These are phyloP conservation scores for Metarhizium brunneum DNA, from an alignment of 2,329 filamentous ascomycete species.

Conservation along the genomic window DNA sequence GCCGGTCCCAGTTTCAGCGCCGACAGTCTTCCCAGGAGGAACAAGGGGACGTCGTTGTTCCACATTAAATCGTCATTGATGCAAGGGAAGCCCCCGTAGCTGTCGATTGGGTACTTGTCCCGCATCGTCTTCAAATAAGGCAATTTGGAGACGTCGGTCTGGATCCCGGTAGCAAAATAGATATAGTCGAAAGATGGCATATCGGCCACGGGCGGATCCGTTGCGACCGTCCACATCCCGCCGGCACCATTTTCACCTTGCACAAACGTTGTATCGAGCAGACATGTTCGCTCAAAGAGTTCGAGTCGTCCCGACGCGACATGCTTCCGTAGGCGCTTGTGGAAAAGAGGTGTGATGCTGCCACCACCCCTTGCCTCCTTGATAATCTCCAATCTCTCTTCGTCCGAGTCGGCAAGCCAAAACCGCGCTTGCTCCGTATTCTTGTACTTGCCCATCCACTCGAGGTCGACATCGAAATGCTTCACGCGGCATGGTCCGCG, in stretches of 20 bases:
- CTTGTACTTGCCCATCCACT: constrained; percentile 76
- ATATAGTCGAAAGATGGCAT: constrained; percentile 57
- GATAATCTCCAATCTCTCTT: constrained; percentile 58
- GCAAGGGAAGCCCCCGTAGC: constrained; percentile 59
- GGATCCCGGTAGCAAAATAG: constrained; percentile 67
- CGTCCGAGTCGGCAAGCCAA: constrained; percentile 65
- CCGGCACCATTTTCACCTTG: constrained; percentile 19
- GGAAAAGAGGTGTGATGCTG: constrained; percentile 62
- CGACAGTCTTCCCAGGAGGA: constrained; percentile 60
- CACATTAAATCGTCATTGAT: constrained; percentile 71
- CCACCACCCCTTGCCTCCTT: constrained; percentile 61
- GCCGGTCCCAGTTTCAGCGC: constrained; percentile 61
- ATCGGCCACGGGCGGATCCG: constrained; percentile 39
- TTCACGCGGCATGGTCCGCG: constrained; percentile 53
- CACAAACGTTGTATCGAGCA: constrained; percentile 44
- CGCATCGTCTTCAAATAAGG: constrained; percentile 53
- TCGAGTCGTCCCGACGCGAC: constrained; percentile 39
- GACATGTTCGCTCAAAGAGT: constrained; percentile 47
- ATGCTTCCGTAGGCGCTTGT: constrained; percentile 57
- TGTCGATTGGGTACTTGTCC: constrained; percentile 49
- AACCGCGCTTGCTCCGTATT: constrained; percentile 70
- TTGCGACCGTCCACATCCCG: constrained; percentile 32
- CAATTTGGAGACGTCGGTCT: constrained; percentile 51
- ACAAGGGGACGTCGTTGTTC: constrained; percentile 62
- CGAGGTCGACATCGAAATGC: constrained; percentile 66